These are phyloP conservation scores for Pythium phragmiticola DNA, from an alignment of 352 stramenopile species.

Conservation along the genomic window DNA sequence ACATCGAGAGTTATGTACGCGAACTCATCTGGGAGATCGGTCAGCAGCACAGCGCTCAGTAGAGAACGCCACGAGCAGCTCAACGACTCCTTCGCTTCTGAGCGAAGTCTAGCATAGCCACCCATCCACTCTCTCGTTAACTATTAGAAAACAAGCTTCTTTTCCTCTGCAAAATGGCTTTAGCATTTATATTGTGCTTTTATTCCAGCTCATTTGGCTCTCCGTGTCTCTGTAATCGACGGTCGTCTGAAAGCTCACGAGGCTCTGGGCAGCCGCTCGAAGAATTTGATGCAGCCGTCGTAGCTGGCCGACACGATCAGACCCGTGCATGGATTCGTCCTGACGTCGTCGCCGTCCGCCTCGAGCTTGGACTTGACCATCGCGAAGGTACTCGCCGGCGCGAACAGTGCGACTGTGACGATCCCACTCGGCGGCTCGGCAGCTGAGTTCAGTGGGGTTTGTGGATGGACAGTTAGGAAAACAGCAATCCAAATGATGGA, in stretches of 20 bases:
- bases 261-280: slow-evolving; percentile 47
- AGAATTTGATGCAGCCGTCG: slow-evolving; percentile 84
- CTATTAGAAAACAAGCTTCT: slow-evolving; percentile 14
- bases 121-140: neutral
- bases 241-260: neutral
- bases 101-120: neutral
- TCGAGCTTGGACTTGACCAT: slow-evolving; percentile 79
- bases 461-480: neutral
- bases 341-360: slow-evolving; percentile 46
- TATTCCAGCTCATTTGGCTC: neutral
- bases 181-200: neutral
- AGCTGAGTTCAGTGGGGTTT: slow-evolving; percentile 27
- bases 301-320: slow-evolving; percentile 84
- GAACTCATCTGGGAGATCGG: slow-evolving; percentile 51
- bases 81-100: neutral
- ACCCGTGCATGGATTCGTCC: slow-evolving; percentile 70
- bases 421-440: slow-evolving; percentile 69
- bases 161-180: slow-evolving; percentile 1
- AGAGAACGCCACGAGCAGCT: neutral
- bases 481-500: neutral
- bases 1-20: slow-evolving; percentile 51
- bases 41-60: slow-evolving; percentile 25
- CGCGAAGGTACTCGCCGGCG: slow-evolving; percentile 72
- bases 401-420: slow-evolving; percentile 80
- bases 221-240: no score